These are phyloP conservation scores for Mycosphaerella arachidis DNA, from an alignment of 2,329 filamentous ascomycete species.

Conservation along the genomic window DNA sequence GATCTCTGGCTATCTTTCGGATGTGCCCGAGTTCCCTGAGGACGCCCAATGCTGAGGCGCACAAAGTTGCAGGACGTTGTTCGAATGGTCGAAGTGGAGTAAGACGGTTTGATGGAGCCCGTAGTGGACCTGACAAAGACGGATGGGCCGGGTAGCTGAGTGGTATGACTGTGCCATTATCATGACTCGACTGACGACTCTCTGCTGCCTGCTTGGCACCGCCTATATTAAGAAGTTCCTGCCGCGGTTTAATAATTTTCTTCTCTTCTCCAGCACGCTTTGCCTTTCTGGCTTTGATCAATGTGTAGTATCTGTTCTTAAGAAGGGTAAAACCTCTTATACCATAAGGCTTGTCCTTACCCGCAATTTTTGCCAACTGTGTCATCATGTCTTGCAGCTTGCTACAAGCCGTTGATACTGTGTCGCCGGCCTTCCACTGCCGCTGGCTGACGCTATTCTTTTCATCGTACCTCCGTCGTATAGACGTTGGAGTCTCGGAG, in stretches of 20 bases:
- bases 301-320: constrained; percentile 21
- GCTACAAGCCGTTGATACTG: constrained; percentile 8
- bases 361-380: constrained; percentile 10
- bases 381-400: constrained; percentile 8
- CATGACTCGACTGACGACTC: not conserved
- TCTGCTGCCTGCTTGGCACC: not conserved
- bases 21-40: no score
- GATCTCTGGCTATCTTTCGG: no score
- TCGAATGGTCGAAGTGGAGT: no score
- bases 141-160: no score
- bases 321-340: constrained; percentile 11
- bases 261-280: constrained; percentile 4
- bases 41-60: not conserved
- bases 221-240: not conserved
- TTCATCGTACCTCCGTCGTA: constrained; percentile 8
- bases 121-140: no score
- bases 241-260: not conserved
- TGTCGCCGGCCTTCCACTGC: constrained; percentile 18
- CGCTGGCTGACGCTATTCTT: constrained; percentile 15
- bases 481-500: constrained; percentile 2
- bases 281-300: constrained; percentile 10
- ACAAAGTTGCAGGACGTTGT: no score
- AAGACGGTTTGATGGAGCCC: no score
- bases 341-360: constrained; percentile 3
- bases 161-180: not conserved